Conservation (phyloP, 345 rosid species). For the Corchorus capsularis region DNA sequence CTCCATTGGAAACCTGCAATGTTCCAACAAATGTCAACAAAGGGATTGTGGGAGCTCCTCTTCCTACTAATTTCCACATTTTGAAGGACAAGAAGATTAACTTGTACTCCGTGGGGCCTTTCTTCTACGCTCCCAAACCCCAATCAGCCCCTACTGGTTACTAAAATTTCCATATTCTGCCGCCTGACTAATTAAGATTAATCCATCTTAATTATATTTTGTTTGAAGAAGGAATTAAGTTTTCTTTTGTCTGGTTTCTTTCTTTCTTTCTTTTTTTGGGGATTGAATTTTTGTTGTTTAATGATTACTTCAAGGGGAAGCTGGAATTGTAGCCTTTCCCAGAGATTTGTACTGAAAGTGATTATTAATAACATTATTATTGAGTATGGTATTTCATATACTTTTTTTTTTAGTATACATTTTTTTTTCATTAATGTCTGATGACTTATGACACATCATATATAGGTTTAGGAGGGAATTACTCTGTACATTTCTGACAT, state of each 20-base stretch:
- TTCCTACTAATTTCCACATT: constrained; percentile 48
- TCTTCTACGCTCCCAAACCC: constrained; percentile 39
- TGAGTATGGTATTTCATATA: neutral
- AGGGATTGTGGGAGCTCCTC: constrained; percentile 48
- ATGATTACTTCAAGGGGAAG: neutral
- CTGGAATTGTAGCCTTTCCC: neutral
- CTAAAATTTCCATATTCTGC: constrained; percentile 3
- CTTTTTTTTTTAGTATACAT: neutral
- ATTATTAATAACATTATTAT: neutral
- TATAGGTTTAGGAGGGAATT: no score
- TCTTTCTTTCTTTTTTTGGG: neutral
- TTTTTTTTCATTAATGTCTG: no score
- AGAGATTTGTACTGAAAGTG: neutral
- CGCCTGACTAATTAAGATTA: neutral
- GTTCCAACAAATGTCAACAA: constrained; percentile 56
- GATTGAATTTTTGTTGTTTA: neutral
- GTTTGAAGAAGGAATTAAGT: neutral
- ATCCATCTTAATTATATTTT: neutral
- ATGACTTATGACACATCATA: no score
- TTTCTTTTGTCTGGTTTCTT: neutral
- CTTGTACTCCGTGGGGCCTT: constrained; percentile 62
- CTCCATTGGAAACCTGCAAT: constrained; percentile 49
- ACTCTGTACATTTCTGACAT: no score
- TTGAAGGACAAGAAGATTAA: constrained; percentile 33
- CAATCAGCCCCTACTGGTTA: neutral